Percentiles rank a stretch among this genome's conserved stretches.
Conservation (phyloP, 495 filamentous ascomycete species). For the Neurospora cerealis region DNA sequence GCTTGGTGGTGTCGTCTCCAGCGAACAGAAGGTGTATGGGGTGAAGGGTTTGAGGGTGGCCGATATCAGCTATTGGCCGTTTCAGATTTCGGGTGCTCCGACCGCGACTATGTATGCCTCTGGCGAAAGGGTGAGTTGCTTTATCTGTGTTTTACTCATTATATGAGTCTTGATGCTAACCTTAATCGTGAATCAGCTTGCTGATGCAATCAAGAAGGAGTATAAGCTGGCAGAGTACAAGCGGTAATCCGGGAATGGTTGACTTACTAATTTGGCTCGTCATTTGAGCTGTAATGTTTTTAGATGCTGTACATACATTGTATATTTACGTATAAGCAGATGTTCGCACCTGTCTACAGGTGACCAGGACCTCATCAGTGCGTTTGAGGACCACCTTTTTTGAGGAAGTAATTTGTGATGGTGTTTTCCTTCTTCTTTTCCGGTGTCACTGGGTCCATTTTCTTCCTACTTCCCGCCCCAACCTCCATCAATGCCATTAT, state of each 20-base stretch:
- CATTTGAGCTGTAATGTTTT: neutral
- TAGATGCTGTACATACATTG: neutral
- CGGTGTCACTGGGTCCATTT: neutral
- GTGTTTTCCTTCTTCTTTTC: neutral
- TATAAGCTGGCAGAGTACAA: conserved; percentile 8
- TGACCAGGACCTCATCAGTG: neutral
- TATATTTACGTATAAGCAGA: neutral
- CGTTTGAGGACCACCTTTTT: neutral
- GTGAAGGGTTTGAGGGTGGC: conserved; percentile 32
- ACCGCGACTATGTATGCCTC: conserved; percentile 41
- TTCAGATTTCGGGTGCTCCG: conserved; percentile 33
- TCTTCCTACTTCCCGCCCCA: conserved; percentile 34
- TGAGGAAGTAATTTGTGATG: neutral
- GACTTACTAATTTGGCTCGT: neutral
- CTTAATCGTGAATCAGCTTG: conserved; percentile 3
- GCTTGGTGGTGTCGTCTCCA: conserved; percentile 37
- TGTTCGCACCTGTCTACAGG: neutral
- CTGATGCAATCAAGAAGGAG: conserved; percentile 20
- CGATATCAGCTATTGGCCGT: conserved; percentile 29
- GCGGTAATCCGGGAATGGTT: neutral
- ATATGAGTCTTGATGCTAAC: neutral
- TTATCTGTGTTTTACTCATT: neutral
- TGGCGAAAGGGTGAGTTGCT: conserved; percentile 34
- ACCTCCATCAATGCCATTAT: conserved; percentile 42
- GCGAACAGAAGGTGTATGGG: conserved; percentile 38